Evolutionary conservation across 768 basidiomycete genomes (phyloP), one percentile per base, ranked within the genome.

Genomic region (Pleurotus cornucopiae): DNA sequence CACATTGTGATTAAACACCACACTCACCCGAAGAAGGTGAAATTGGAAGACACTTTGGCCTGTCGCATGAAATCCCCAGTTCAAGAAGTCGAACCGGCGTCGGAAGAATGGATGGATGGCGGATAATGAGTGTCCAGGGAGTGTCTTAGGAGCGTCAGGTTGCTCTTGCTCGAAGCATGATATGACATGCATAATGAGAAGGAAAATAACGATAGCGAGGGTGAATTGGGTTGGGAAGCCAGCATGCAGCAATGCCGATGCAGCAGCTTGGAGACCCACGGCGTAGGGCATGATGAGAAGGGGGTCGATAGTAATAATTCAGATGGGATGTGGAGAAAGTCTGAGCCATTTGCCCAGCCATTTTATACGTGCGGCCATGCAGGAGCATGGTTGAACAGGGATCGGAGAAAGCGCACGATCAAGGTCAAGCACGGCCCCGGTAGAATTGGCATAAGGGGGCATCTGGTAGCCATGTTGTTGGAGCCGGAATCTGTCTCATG

Each of bases 31-130:
- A 60, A 89, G 69, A 61, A 91, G 75, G 38, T 81, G 78, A 72
- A 91, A 89, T 71, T 85, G 83, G 64, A 86, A 91, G 40, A 85
- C 64, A 55, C 76, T 76, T 60, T 85, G 77, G 3, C 85, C 86
- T 23, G 86, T 86, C 51, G 78, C 79, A 58, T 80, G 78, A 68
- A 89, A 88, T 12, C 83, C 88, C 73, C 83, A 81, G 63, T 82
- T 84, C 58, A 91, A 65, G 67, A 91, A 91, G 63, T 89, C 88
- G 63, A 83, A 84, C 53, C 88, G 79, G 61, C 70, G 72, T 46
- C 78, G 80, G 67, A 89, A 89, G 76, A 91, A 91, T 13, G 86
- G 82, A 26, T 72, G 65, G 54, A 86, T 84, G 60, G 81, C 76
- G 62, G 81, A 76, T 55, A 86, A 71, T 56, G 79, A 77, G 41